These are phyloP conservation scores for Hamamelis virginiana DNA, from an alignment of 164 flowering plant species.

Conservation along the genomic window DNA sequence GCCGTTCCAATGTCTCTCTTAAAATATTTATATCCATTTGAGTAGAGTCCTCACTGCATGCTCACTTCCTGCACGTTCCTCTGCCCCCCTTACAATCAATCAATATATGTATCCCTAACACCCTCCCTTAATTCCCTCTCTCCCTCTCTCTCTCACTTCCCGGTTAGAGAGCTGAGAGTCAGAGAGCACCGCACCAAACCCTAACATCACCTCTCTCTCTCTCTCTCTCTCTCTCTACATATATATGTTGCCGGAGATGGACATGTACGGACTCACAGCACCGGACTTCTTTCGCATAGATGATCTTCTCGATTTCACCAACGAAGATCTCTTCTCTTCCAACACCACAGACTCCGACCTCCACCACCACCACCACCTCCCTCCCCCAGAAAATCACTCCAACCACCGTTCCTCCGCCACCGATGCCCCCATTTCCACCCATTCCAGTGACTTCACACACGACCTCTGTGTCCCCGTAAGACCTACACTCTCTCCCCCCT, in stretches of 20 bases:
- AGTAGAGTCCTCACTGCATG: slow-evolving; percentile 22
- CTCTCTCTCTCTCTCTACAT: slow-evolving; percentile 4
- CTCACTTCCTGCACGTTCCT: slow-evolving; percentile 47
- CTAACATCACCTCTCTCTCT: neutral
- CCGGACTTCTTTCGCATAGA: slow-evolving; percentile 43
- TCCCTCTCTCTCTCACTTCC: slow-evolving; percentile 6
- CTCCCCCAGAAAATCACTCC: slow-evolving; percentile 10
- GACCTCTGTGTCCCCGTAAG: slow-evolving; percentile 47
- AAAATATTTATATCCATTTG: neutral
- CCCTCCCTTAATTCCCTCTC: neutral
- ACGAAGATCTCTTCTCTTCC: slow-evolving; percentile 33
- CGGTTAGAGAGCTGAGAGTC: no score
- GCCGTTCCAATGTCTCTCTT: neutral
- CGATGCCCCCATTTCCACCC: neutral
- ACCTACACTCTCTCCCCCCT: neutral
- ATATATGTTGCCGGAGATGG: slow-evolving; percentile 22
- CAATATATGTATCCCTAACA: slow-evolving; percentile 8
- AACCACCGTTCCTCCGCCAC: slow-evolving; percentile 12
- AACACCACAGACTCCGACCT: slow-evolving; percentile 19
- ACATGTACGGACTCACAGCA: slow-evolving; percentile 33
- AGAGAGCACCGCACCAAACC: no score
- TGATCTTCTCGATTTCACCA: slow-evolving; percentile 52
- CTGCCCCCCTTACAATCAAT: slow-evolving; percentile 26
- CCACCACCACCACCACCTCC: slow-evolving; percentile 5
- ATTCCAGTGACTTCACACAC: slow-evolving; percentile 35